Base-by-base conservation (phyloP, 78 protist species). In the Speleostelium caveatum region DNA sequence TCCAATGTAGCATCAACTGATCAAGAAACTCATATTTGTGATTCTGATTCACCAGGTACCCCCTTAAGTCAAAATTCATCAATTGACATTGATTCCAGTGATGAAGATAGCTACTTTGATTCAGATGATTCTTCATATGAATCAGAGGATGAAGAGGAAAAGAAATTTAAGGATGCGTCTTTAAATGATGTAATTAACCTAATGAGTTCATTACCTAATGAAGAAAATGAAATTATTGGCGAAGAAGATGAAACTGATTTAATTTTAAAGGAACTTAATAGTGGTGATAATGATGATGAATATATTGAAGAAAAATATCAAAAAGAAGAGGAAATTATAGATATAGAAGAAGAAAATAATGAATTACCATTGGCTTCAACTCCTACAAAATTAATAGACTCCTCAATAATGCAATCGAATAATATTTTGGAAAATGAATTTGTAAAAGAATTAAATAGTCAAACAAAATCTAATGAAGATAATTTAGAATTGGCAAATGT, bases 211-310 rank as follows among this genome's bases (percentile, higher is more conserved):
- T 2, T 55, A 5, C 6, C 26, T 19, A 32, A 73, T 3, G 38
- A 55, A 17, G 12, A 10, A 2, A 6, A 14, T 45, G 61, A 73
- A 2, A 55, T 73, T 21, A 45, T 73, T 30, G 76, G 62, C 2
- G 28, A 28, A n/a, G 53, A 45, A 38, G 79, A 73, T 53, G 79
- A 73, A 35, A 73, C 79, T 32, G 79, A 73, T 73, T 33, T 73
- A 5, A 32, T 73, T 1, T 22, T 73, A 32, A 22, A 73, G 28
- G 30, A 32, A 4, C 22, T 73, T n/a, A 71, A 71, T 28, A 41
- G 59, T 33, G 66, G 19, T n/a, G 66, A 60, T 12, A n/a, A n/a
- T 60, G 66, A 60, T 10, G 10, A 10, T 21, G 19, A 60, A n/a
- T 7, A 21, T 26, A 14, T 26, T 32, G 68, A 61, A 61, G 38